Evolutionary conservation across 164 flowering plant species (phyloP).

Genomic region (Echeveria elegans): DNA sequence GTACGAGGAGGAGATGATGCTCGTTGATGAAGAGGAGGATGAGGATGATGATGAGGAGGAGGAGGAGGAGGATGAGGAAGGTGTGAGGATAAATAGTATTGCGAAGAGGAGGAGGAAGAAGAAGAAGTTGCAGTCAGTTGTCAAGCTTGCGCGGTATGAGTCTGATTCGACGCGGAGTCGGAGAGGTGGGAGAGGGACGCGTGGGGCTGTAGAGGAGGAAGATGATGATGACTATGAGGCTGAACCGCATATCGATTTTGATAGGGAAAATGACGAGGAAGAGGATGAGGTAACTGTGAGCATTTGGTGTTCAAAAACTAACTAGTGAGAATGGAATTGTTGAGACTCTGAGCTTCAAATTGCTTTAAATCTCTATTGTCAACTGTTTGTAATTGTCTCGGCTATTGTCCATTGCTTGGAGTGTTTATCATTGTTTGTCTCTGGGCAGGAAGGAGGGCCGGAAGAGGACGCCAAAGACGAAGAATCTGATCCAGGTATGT

Average conservation of each 20-base stretch:
- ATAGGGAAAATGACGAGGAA: background rate
- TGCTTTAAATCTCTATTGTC: constrained; percentile 3
- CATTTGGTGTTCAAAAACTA: background rate
- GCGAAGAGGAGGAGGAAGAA: constrained; percentile 67
- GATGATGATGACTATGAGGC: constrained; percentile 21
- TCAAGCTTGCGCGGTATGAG: constrained; percentile 14
- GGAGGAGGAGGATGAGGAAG: too few relatives aligned
- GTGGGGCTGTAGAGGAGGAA: constrained; percentile 23
- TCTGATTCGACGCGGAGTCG: constrained; percentile 13
- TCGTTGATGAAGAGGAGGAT: constrained; percentile 20
- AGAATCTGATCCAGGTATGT: constrained; percentile 42
- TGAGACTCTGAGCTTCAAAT: background rate
- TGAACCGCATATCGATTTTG: constrained; percentile 12
- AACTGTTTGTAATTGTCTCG: background rate
- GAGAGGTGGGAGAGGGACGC: constrained; percentile 9
- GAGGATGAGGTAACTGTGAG: background rate
- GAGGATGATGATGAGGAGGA: constrained; percentile 22
- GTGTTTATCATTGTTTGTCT: constrained; percentile 6
- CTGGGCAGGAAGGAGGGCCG: constrained; percentile 29
- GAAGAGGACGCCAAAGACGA: constrained; percentile 19
- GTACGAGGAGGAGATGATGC: constrained; percentile 22
- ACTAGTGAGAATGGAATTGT: background rate
- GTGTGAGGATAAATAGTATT: constrained; percentile 26
- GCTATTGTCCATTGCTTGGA: background rate
- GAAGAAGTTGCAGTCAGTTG: constrained; percentile 49